Percentiles rank a stretch among this genome's conserved stretches.
phyloP scores from a whole-genome alignment of 495 filamentous ascomycete genomes.

The Tetracladium setigerum region DNA sequence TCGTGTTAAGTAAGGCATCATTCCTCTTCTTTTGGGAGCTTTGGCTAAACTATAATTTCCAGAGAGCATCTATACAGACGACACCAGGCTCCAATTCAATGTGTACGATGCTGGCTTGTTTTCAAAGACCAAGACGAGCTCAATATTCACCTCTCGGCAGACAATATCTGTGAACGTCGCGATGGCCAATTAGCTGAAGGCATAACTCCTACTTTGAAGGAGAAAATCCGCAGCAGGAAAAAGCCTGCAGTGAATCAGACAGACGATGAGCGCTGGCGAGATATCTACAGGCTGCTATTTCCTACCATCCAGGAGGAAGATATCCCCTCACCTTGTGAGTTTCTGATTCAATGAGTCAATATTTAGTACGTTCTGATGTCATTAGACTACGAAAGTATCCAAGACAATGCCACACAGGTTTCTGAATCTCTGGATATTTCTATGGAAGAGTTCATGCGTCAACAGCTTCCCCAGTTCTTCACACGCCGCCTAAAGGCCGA shows the following conservation, averaged over 20 bases:
- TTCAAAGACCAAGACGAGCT: slow-evolving; percentile 9
- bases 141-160: background rate
- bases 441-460: no score
- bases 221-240: slow-evolving; percentile 6
- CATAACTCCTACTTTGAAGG: slow-evolving; percentile 4
- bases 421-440: no score
- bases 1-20: slow-evolving; percentile 9
- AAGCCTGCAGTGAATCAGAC: slow-evolving; percentile 2
- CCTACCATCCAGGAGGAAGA: background rate
- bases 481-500: no score
- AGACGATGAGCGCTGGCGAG: slow-evolving; percentile 13
- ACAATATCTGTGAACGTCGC: slow-evolving; percentile 1
- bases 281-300: slow-evolving; percentile 13
- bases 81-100: slow-evolving; percentile 5
- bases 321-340: slow-evolving; percentile 14
- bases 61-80: slow-evolving; percentile 16
- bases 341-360: no score
- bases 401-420: no score
- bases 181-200: slow-evolving; percentile 3
- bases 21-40: background rate
- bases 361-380: no score
- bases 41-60: background rate
- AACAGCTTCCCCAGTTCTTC: no score
- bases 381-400: no score
- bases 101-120: slow-evolving; percentile 3